A percentile compares a stretch with the other conserved stretches of the same genome.
Evolutionary conservation across 495 filamentous ascomycete species (phyloP).

Genomic region (Pseudoneurospora amorphoporcata): DNA sequence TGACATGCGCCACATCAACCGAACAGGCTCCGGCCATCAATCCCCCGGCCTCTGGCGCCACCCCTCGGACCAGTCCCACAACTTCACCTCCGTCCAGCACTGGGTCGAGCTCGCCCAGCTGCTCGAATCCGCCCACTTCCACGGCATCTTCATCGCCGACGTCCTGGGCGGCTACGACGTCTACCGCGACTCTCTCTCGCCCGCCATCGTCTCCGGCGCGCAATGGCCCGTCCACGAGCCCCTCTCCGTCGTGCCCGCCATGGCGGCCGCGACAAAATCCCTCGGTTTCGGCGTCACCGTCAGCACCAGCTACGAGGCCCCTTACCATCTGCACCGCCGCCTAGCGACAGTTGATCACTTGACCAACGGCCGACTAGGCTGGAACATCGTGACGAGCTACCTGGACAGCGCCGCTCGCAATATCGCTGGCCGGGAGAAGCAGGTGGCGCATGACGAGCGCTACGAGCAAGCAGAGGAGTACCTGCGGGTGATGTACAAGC

Average conservation of each 20-base stretch:
- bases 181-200: slow-evolving; percentile 48
- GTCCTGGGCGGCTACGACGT: slow-evolving; percentile 53
- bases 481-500: slow-evolving; percentile 57
- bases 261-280: slow-evolving; percentile 45
- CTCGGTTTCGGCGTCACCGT: slow-evolving; percentile 58
- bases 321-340: slow-evolving; percentile 56
- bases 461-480: slow-evolving; percentile 62
- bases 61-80: slow-evolving; percentile 41
- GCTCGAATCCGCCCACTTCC: slow-evolving; percentile 48
- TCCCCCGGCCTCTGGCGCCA: slow-evolving; percentile 54
- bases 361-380: slow-evolving; percentile 44
- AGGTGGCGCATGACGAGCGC: slow-evolving; percentile 50
- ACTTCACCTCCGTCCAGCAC: slow-evolving; percentile 44
- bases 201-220: slow-evolving; percentile 48
- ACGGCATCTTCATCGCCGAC: slow-evolving; percentile 55
- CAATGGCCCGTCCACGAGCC: slow-evolving; percentile 58
- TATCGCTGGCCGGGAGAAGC: slow-evolving; percentile 44
- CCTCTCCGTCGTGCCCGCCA: slow-evolving; percentile 34
- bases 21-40: slow-evolving; percentile 47
- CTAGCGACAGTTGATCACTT: slow-evolving; percentile 60
- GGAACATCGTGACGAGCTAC: slow-evolving; percentile 52
- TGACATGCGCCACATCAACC: neutral
- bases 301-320: slow-evolving; percentile 57
- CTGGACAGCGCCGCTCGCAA: slow-evolving; percentile 57
- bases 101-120: slow-evolving; percentile 49